Evolutionary conservation across 345 rosid species (phyloP), one percentile per base, ranked within the genome.

Genomic region (Noccaea bulbosa): DNA sequence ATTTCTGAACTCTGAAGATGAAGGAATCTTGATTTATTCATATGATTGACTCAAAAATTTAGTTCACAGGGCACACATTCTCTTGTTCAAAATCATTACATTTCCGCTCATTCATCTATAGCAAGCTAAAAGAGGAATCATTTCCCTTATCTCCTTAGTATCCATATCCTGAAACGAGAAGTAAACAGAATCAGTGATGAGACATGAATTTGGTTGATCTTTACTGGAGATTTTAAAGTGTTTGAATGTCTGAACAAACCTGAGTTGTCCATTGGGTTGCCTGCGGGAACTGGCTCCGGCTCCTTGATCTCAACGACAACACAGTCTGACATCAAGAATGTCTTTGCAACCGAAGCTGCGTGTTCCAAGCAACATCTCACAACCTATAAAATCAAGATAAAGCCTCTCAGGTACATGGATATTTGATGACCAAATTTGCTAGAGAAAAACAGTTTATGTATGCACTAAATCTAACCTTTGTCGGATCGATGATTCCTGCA

Each of bases 281-380:
- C 94, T 0, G 55, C 86, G 2, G 93, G 84, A 22, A 63, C 80
- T 3, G 96, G 77, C 51, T 92, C 98, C 2, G 97, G 89, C 71
- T 95, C 98, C 87, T 88, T 95, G 78, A 95, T 90, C 86, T 95
- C 98, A 24, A 92, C 98, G 27, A 95, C 99, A 2, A 92, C 99
- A 71, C 98, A 92, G 59, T 95, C 99, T 0, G 98, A 95, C 98
- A 92, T 95, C 88, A 95, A 80, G 84, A 95, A 95, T 1, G 98
- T 95, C 80, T 90, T 92, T 12, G 99, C 98, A n/a, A 95, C 99
- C 0, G 98, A 95, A 11, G 97, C 80, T 14, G 99, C 98, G 52
- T 95, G 99, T 85, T 95, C 98, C 84, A 92, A 72, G 89, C 99
- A 95, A 77, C 98, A 95, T 78, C 99, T 87, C n/a, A 93, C 97